Evolutionary conservation across 2,329 filamentous ascomycete species (phyloP).

Genomic region (Ophiostoma sp.): DNA sequence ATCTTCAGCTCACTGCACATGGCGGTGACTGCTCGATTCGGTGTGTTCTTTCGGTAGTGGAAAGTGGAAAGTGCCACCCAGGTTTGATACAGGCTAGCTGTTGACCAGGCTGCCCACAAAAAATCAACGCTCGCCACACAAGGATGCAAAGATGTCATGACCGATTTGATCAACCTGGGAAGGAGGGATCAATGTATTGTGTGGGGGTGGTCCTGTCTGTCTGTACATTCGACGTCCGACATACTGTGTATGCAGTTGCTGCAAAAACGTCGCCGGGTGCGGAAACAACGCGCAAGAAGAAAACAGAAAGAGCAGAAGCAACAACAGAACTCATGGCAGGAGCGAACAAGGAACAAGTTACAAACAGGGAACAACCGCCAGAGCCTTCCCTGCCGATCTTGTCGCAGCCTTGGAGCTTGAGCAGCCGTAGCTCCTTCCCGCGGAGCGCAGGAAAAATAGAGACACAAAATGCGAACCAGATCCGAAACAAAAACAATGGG

Average conservation of each 20-base stretch:
- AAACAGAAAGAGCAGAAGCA: background rate
- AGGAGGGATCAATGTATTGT: constrained; percentile 11
- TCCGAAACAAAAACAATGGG: constrained; percentile 7
- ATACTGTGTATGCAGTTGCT: no score
- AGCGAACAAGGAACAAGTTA: background rate
- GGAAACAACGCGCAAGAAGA: background rate
- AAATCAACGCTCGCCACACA: background rate
- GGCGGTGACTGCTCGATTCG: background rate
- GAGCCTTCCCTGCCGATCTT: constrained; percentile 4
- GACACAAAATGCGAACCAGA: background rate
- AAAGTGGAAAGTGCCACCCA: constrained; percentile 1
- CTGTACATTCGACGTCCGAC: background rate
- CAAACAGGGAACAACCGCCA: background rate
- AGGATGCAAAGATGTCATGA: background rate
- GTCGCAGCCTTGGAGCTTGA: constrained; percentile 6
- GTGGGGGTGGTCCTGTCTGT: background rate
- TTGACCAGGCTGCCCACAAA: background rate
- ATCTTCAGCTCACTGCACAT: background rate
- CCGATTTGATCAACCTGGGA: constrained; percentile 12
- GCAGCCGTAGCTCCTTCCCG: background rate
- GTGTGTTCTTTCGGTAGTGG: constrained; percentile 7
- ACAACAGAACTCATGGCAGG: background rate
- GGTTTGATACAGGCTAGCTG: background rate
- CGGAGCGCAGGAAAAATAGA: no score
- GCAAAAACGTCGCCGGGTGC: background rate